phyloP scores from a whole-genome alignment of 495 filamentous ascomycete species.

The Trichocladium uniseriatum region DNA sequence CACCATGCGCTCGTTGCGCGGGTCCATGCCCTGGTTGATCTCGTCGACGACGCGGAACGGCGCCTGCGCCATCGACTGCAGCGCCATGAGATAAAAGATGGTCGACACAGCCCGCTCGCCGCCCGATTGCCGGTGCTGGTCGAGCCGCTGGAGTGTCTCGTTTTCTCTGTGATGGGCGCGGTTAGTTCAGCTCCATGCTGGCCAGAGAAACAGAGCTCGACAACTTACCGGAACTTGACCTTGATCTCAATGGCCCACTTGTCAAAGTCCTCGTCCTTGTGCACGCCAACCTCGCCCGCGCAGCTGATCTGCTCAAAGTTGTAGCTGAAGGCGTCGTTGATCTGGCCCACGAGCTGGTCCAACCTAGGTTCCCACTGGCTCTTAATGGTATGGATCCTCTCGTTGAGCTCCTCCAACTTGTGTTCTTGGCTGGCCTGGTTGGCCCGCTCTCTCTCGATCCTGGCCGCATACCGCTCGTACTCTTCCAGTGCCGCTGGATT shows the following conservation, averaged over 20 bases:
- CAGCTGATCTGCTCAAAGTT: slow-evolving; percentile 92
- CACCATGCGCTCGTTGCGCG: slow-evolving; percentile 93
- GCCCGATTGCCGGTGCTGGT: slow-evolving; percentile 89
- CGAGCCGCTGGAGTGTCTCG: slow-evolving; percentile 73
- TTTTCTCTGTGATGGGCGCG: slow-evolving; percentile 45
- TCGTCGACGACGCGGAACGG: slow-evolving; percentile 99
- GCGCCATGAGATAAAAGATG: slow-evolving; percentile 98
- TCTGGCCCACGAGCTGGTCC: slow-evolving; percentile 65
- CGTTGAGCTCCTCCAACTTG: slow-evolving; percentile 47
- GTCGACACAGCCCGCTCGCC: slow-evolving; percentile 94
- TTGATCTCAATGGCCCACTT: slow-evolving; percentile 89
- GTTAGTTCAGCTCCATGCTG: neutral
- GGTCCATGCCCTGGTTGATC: slow-evolving; percentile 99
- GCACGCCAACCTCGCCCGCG: slow-evolving; percentile 78
- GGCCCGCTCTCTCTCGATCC: slow-evolving; percentile 36
- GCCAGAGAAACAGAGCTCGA: neutral
- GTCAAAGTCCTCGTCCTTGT: slow-evolving; percentile 82
- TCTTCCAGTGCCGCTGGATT: slow-evolving; percentile 68
- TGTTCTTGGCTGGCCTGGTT: slow-evolving; percentile 34
- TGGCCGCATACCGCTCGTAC: slow-evolving; percentile 58
- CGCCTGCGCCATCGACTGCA: slow-evolving; percentile 85
- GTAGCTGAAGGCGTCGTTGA: slow-evolving; percentile 79
- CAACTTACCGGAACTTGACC: slow-evolving; percentile 80
- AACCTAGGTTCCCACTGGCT: slow-evolving; percentile 76
- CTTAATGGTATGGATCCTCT: slow-evolving; percentile 45